Percentiles rank a stretch among this genome's conserved stretches.
These are phyloP conservation scores for Entomortierella parvispora DNA, from an alignment of 192 early-diverging fungal species.

Conservation along the genomic window DNA sequence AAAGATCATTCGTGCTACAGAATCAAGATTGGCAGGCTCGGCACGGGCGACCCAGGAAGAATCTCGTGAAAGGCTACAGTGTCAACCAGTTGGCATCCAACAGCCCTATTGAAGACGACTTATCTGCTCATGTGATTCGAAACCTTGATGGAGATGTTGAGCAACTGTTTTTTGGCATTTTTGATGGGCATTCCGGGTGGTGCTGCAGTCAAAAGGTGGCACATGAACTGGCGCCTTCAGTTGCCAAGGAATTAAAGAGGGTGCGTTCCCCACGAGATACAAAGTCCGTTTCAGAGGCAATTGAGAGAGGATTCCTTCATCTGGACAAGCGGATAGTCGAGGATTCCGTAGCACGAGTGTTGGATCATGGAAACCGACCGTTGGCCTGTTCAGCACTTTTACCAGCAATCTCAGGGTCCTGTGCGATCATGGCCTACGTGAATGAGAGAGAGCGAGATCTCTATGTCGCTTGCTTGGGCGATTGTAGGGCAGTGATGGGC, in stretches of 20 bases:
- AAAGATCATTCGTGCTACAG: constrained; percentile 18
- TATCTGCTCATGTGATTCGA: constrained; percentile 33
- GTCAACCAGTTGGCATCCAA: constrained; percentile 60
- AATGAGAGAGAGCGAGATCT: constrained; percentile 50
- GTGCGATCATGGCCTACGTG: constrained; percentile 63
- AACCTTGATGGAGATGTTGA: constrained; percentile 38
- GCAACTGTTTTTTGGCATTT: constrained; percentile 57
- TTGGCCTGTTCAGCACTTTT: constrained; percentile 50
- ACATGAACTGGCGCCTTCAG: constrained; percentile 54
- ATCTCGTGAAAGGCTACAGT: constrained; percentile 30
- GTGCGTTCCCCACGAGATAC: constrained; percentile 8
- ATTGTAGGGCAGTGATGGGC: constrained; percentile 63
- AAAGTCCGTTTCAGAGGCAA: constrained; percentile 18
- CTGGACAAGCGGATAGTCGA: constrained; percentile 61
- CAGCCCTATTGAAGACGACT: constrained; percentile 60
- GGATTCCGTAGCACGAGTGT: constrained; percentile 44
- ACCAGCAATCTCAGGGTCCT: constrained; percentile 59
- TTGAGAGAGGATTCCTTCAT: constrained; percentile 56
- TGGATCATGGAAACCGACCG: constrained; percentile 33
- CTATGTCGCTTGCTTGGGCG: constrained; percentile 64
- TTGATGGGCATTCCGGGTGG: constrained; percentile 65
- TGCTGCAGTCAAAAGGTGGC: constrained; percentile 58
- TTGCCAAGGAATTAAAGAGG: constrained; percentile 51
- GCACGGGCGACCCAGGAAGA: neutral
- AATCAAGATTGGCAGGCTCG: neutral